phyloP scores from a whole-genome alignment of 257 asterid species.

The Cruciata laevipes region DNA sequence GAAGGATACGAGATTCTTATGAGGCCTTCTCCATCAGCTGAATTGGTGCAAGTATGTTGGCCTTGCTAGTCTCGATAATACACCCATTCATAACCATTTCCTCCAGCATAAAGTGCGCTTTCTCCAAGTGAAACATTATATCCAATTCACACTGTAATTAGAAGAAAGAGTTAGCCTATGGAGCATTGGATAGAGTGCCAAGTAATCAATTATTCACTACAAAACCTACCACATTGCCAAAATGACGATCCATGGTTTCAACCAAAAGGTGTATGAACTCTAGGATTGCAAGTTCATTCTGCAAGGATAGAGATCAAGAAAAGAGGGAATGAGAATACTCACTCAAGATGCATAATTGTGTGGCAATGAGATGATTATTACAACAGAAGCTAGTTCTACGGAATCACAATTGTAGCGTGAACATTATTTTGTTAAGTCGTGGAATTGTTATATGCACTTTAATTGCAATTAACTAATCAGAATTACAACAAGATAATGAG shows the following conservation, averaged over 20 bases:
- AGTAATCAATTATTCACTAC: neutral
- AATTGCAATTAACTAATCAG: neutral
- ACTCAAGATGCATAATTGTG: neutral
- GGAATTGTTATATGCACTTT: neutral
- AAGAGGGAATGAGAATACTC: neutral
- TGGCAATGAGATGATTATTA: neutral
- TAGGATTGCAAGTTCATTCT: constrained; percentile 95
- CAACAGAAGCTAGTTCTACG: neutral
- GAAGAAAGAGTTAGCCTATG: neutral
- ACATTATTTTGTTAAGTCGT: neutral
- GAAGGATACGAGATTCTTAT: constrained; percentile 17
- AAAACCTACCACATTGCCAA: constrained; percentile 85
- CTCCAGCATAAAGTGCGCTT: constrained; percentile 97
- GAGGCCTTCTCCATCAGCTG: constrained; percentile 83
- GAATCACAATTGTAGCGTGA: neutral
- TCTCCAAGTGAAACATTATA: constrained; percentile 94
- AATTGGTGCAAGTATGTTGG: constrained; percentile 68
- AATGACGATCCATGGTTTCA: constrained; percentile 99
- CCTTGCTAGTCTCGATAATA: constrained; percentile 83
- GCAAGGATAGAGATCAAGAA: constrained; percentile 21
- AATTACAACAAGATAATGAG: neutral
- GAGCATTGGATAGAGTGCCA: neutral
- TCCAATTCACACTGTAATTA: constrained; percentile 76
- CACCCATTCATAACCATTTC: constrained; percentile 99
- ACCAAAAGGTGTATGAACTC: constrained; percentile 93